Base-by-base conservation (phyloP, 768 basidiomycete genomes). In the Calocera cornea region DNA sequence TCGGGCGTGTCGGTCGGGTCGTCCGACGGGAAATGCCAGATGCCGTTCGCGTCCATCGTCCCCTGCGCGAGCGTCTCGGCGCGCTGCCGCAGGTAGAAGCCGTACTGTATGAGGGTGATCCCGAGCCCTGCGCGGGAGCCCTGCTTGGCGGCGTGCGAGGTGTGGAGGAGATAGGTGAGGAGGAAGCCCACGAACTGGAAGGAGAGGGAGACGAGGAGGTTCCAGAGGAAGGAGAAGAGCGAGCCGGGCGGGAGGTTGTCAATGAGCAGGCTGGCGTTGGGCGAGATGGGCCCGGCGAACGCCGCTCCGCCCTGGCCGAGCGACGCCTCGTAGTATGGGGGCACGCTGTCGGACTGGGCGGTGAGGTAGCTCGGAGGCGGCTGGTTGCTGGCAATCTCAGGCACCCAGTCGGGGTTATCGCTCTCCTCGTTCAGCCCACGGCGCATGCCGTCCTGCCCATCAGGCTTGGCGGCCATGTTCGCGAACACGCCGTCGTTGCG, bases 161-260 rank as follows among this genome's bases (percentile, higher is more conserved):
- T 81, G 77, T 90, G 89, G 1, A 98, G 86, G 72, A 97, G 86
- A 78, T 93, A 97, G 0, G 95, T 97, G 78, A 99, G 83, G 68
- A 89, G 77, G 81, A 90, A 93, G 65, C 92, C 95, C 73, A 95
- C 83, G 76, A 97, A 95, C 78, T 97, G 94, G 87, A 99, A 98
- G 79, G 94, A 92, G 79, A 89, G 89, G 7, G 92, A 95, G 67
- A 92, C 86, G 79, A 94, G 83, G 66, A 88, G 75, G 76, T 91
- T 92, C 78, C 85, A 80, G 70, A 85, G 72, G 78, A 93, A 95
- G n/a, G 86, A 76, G 76, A 95, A 95, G 34, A 94, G 72, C 12
- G 88, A 87, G 64, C 94, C 94, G 0, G 91, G 84, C 0, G 94
- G 92, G 44, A 98, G 86, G 68, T 94, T 89, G 68, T 95, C 95